Base-by-base conservation (phyloP, 116 monocot species). In the Thalassia testudinum region DNA sequence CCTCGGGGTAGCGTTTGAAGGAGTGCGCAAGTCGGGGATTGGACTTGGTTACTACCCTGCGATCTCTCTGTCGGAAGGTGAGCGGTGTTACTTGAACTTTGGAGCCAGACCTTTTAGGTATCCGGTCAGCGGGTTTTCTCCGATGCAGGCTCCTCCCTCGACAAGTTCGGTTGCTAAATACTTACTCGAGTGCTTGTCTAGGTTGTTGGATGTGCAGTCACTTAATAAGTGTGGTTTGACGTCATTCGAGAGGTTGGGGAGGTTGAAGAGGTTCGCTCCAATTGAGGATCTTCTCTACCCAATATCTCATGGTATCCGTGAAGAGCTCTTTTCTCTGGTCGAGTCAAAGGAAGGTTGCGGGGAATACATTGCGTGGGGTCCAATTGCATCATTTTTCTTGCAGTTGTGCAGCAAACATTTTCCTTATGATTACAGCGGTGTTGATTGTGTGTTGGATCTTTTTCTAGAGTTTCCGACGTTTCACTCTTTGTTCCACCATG, bases 41-140 rank as follows among this genome's bases (percentile, higher is more conserved):
- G 68, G 68, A 8, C 27, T 75, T 44, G 81, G 83, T 14, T 95
- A 81, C 57, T 87, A 76, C 68, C 87, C 93, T 25, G 81, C 93
- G 40, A 43, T 95, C 37, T 95, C 93, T 26, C 87, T 95, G 22
- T 95, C 93, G n/a, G 83, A 95, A 72, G 87, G 93, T 19, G 93
- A 95, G 67, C 66, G 81, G 5, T 95, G 93, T 34, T 49, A 78
- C 66, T 56, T 95, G 62, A 95, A 95, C 56, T 95, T 95, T 70
- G 93, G 93, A 11, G 70, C 71, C 20, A 70, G 68, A 44, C 88
- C 93, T 24, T 87, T 95, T 57, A 81, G 67, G 63, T 85, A 84
- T 37, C 93, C 93, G 17, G 45, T 87, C 22, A 61, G 71, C 53
- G 81, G 78, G 19, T 95, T 95, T 58, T 53, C 62, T 52, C 81